These are phyloP conservation scores for Pleurotus salmoneostramineus DNA, from an alignment of 768 basidiomycete genomes.

Conservation along the genomic window DNA sequence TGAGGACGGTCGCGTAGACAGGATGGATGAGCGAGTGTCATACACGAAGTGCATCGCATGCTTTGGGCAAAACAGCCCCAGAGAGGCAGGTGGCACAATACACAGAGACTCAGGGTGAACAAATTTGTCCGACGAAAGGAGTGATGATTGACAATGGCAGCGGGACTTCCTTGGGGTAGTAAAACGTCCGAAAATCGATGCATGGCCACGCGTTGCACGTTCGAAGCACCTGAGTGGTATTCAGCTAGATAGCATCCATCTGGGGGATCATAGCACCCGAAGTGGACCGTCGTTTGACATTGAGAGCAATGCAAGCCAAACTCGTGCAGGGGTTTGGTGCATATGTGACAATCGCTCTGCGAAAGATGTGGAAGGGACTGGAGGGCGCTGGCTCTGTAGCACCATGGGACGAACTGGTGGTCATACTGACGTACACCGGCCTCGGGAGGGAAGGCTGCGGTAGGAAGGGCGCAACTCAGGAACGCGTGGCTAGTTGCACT, in stretches of 20 bases:
- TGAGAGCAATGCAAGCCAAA: constrained; percentile 71
- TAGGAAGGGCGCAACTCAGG: constrained; percentile 49
- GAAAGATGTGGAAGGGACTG: constrained; percentile 26
- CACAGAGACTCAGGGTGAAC: constrained; percentile 73
- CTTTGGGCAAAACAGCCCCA: constrained; percentile 72
- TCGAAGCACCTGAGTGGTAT: constrained; percentile 38
- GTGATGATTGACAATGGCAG: constrained; percentile 35
- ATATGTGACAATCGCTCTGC: constrained; percentile 51
- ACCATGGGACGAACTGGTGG: constrained; percentile 74
- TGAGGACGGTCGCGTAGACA: constrained; percentile 35
- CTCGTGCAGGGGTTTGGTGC: constrained; percentile 50
- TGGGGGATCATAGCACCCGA: constrained; percentile 74
- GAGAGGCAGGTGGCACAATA: constrained; percentile 61
- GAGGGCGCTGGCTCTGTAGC: constrained; percentile 28
- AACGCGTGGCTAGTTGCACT: constrained; percentile 62
- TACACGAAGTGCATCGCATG: constrained; percentile 59
- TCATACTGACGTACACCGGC: constrained; percentile 28
- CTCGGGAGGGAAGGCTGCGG: constrained; percentile 23
- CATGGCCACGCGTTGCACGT: constrained; percentile 55
- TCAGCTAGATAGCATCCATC: constrained; percentile 57
- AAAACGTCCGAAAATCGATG: constrained; percentile 55
- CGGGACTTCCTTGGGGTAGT: constrained; percentile 20
- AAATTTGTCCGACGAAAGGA: constrained; percentile 55
- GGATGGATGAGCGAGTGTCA: constrained; percentile 50
- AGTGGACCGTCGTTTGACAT: constrained; percentile 68